These are phyloP conservation scores for Penicillium canescens DNA, from an alignment of 495 filamentous ascomycete genomes.

Conservation along the genomic window DNA sequence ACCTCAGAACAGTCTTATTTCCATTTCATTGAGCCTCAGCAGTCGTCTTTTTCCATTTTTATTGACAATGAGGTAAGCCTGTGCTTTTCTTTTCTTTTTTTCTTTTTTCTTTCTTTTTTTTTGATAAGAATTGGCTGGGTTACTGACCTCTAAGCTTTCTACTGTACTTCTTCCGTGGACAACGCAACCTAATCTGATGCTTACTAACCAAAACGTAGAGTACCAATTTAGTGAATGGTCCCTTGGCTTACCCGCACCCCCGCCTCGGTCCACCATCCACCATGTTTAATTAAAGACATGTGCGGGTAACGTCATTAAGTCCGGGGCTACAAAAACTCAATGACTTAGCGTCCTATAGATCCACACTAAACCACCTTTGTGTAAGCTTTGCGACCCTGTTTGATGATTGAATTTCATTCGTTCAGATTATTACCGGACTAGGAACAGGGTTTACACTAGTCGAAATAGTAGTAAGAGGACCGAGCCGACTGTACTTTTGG, in stretches of 20 bases:
- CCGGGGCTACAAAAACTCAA: neutral
- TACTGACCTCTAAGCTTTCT: no score
- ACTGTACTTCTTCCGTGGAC: no score
- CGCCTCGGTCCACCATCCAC: no score
- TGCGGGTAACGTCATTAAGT: neutral
- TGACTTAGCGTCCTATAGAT: neutral
- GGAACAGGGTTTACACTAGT: neutral
- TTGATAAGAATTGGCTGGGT: no score
- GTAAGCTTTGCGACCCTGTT: neutral
- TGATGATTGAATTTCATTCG: neutral
- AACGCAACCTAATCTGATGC: no score
- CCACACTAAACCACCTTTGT: neutral
- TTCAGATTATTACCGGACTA: neutral
- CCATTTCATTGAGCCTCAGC: no score
- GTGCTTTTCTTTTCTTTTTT: no score
- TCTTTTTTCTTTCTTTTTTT: no score
- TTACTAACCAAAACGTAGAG: no score
- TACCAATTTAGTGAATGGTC: neutral
- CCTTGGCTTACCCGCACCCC: neutral
- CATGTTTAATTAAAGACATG: conserved; percentile 2
- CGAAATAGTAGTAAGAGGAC: neutral
- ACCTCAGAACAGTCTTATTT: no score
- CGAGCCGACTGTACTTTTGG: conserved; percentile 3
- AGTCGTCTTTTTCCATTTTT: no score
- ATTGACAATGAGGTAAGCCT: no score